Conservation (phyloP, 164 flowering plant species). For the Vitis amurensis region DNA sequence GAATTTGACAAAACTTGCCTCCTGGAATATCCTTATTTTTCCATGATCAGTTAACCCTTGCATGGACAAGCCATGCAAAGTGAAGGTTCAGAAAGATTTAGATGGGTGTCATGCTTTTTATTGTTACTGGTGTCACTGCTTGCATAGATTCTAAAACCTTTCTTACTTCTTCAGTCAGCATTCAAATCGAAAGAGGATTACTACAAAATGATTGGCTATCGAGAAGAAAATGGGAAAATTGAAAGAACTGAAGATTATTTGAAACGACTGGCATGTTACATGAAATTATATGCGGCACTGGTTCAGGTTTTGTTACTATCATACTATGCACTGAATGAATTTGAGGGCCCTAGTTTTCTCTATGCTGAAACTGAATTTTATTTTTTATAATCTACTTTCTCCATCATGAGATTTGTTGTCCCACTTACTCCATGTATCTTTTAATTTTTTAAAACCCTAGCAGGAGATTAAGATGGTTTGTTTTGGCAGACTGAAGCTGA, state of each 20-base stretch:
- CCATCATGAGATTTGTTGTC: not conserved
- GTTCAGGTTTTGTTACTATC: slow-evolving; percentile 60
- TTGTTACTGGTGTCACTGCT: not conserved
- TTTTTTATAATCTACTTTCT: not conserved
- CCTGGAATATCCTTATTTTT: not conserved
- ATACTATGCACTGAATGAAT: not conserved
- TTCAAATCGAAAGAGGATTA: slow-evolving; percentile 62
- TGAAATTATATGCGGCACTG: slow-evolving; percentile 81
- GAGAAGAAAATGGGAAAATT: slow-evolving; percentile 64
- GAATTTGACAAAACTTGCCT: not conserved
- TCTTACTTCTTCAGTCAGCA: slow-evolving; percentile 42
- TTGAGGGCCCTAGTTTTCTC: too few species aligned
- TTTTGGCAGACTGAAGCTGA: slow-evolving; percentile 66
- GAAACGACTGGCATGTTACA: slow-evolving; percentile 53
- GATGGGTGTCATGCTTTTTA: not conserved
- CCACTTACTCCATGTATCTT: not conserved
- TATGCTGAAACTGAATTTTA: not conserved
- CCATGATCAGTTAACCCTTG: not conserved
- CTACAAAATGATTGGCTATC: slow-evolving; percentile 62
- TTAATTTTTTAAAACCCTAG: not conserved
- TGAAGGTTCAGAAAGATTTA: not conserved
- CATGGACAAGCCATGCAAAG: not conserved
- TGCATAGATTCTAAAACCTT: not conserved
- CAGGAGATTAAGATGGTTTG: slow-evolving; percentile 1
- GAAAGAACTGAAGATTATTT: slow-evolving; percentile 53